Evolutionary conservation across 495 filamentous ascomycete species (phyloP), one percentile per base, ranked within the genome.

Genomic region (Penicillium daleae): DNA sequence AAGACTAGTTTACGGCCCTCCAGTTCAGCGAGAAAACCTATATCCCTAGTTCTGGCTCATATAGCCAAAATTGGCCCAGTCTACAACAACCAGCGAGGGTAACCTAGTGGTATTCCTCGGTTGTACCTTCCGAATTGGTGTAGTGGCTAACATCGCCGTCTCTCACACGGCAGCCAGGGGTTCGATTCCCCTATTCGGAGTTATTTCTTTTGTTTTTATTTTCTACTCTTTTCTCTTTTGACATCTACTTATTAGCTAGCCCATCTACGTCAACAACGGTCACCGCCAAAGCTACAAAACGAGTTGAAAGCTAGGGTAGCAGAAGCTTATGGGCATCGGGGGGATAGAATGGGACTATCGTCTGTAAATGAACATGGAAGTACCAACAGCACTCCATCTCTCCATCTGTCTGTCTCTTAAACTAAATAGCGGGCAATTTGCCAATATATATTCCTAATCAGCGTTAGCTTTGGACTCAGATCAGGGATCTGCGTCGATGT

Each of bases 101-200:
- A 49, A 8, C 44, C 24, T 27, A 49, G 22, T 27, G n/a, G 44
- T 49, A 24, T 22, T n/a, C 44, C 19, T 19, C 42, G 44, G 21
- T 15, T 49, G 2, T 9, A 22, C 48, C 27, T 50, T 78, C 72
- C 74, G 74, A 74, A 75, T 71, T 76, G 71, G 75, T 76, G 74
- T 78, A 76, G 65, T 75, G 74, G 75, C 63, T 74, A 76, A 75
- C 75, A 78, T 75, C 71, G 74, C 62, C 66, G 72, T 75, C 71
- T 78, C 70, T 76, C 74, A 78, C 74, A 74, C 73, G 66, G 64
- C 76, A 78, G 72, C 74, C 63, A 57, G 75, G 72, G 74, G 70
- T 76, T 74, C 70, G 75, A 76, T 76, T 76, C 74, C 74, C 74
- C 75, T 57, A 70, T 68, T 74, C 70, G 71, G 74, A 76, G 67